Conservation (phyloP, 83 land plant genomes). For the Larix sibirica region DNA sequence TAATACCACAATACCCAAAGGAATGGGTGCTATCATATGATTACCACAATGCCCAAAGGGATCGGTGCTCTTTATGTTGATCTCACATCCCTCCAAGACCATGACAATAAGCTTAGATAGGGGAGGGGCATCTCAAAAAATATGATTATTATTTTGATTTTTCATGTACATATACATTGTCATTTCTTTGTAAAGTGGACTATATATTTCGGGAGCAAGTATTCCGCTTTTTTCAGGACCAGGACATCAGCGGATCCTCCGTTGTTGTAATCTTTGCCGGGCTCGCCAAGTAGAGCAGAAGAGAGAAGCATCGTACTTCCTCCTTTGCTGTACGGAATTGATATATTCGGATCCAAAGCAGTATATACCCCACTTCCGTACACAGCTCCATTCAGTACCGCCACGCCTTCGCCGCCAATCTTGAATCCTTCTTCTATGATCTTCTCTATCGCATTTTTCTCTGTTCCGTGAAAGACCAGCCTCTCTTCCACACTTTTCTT, state of each 20-base stretch:
- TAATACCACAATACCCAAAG: no score
- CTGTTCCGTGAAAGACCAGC: slow-evolving; percentile 29
- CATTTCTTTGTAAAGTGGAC: not conserved
- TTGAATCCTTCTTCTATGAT: slow-evolving; percentile 22
- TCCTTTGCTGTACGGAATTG: not conserved
- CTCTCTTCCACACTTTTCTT: no score
- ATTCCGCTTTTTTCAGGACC: not conserved
- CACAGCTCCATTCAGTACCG: not conserved
- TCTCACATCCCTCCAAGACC: no score
- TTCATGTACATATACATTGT: no score
- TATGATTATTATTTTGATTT: no score
- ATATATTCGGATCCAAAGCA: not conserved
- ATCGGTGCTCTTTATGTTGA: no score
- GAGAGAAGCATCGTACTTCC: not conserved
- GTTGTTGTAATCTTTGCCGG: not conserved
- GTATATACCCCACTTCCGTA: slow-evolving; percentile 2
- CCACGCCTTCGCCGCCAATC: slow-evolving; percentile 19
- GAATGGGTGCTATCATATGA: no score
- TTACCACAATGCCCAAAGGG: no score
- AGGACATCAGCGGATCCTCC: not conserved
- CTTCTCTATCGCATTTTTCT: slow-evolving; percentile 16
- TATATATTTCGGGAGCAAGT: not conserved
- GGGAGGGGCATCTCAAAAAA: no score
- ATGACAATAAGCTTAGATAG: no score
- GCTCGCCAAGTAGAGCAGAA: not conserved